Evolutionary conservation across 2,329 filamentous ascomycete genomes (phyloP).

Genomic region (Colletotrichum sp.): DNA sequence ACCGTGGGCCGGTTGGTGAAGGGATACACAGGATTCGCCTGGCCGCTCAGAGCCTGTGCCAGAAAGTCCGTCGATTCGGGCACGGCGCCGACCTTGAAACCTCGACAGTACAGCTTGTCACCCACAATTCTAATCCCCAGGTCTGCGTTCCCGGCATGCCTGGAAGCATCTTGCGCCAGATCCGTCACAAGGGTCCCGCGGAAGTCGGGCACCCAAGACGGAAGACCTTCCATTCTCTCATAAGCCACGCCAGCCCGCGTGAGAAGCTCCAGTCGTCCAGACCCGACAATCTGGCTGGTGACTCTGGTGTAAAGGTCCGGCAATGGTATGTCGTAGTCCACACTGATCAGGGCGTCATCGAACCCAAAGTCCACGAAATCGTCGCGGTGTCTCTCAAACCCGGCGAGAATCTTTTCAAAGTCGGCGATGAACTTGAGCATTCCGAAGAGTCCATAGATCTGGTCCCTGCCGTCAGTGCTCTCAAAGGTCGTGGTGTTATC

Average conservation of each 20-base stretch:
- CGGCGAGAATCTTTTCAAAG: background rate
- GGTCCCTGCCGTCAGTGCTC: background rate
- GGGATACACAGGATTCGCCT: background rate
- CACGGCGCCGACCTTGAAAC: background rate
- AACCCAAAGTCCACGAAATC: background rate
- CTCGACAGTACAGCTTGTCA: background rate
- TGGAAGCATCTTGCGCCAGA: background rate
- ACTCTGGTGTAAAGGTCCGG: background rate
- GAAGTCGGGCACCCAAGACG: background rate
- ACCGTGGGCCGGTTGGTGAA: background rate
- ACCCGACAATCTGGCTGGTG: background rate
- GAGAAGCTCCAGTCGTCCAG: background rate
- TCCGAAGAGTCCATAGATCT: background rate
- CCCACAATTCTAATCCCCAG: background rate
- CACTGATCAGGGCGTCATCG: background rate
- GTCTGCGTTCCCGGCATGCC: background rate
- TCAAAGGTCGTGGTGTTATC: background rate
- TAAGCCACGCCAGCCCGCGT: background rate
- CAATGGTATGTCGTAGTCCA: background rate
- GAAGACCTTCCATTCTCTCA: background rate
- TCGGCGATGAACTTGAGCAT: background rate
- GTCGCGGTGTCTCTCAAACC: background rate
- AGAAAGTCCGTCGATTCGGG: background rate
- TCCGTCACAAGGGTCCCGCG: background rate
- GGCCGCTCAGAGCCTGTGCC: background rate